These are phyloP conservation scores for Colletotrichum coccodes DNA, from an alignment of 2,329 filamentous ascomycete genomes.

Conservation along the genomic window DNA sequence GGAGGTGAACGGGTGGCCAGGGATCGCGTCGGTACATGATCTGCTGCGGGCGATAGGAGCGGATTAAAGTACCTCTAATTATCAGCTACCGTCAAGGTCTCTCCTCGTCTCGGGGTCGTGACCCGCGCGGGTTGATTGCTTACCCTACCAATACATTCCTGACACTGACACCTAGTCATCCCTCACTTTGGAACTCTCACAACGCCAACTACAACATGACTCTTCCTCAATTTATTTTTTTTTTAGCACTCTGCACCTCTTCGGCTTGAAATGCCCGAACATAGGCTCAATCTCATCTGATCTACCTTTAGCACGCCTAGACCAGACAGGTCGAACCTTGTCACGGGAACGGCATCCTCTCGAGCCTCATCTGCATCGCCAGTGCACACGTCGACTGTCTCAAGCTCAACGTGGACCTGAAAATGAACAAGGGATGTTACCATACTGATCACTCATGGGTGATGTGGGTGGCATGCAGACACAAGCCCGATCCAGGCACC, in stretches of 20 bases:
- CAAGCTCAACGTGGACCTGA: slow-evolving; percentile 14
- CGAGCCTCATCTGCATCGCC: slow-evolving; percentile 16
- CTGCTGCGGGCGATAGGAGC: rapidly evolving
- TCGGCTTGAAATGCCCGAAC: neutral
- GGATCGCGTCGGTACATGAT: neutral
- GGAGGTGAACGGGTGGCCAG: neutral
- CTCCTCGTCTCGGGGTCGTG: neutral
- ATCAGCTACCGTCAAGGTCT: neutral
- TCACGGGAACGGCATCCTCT: slow-evolving; percentile 27
- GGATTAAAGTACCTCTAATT: neutral
- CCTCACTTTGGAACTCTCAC: neutral
- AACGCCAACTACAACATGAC: neutral
- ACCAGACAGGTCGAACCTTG: slow-evolving; percentile 6
- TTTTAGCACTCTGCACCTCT: slow-evolving; percentile 2
- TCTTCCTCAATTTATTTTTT: neutral
- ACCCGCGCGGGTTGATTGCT: slow-evolving; percentile 25
- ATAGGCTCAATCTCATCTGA: slow-evolving; percentile 4
- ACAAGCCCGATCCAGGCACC: neutral
- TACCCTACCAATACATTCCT: slow-evolving; percentile 12
- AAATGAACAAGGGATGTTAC: neutral
- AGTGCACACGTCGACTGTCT: slow-evolving; percentile 23
- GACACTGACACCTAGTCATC: neutral
- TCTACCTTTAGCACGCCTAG: neutral
- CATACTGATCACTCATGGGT: neutral
- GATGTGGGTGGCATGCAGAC: slow-evolving; percentile 17